phyloP scores from a whole-genome alignment of 805 yeast species.

The Phaffomyces opuntiae region DNA sequence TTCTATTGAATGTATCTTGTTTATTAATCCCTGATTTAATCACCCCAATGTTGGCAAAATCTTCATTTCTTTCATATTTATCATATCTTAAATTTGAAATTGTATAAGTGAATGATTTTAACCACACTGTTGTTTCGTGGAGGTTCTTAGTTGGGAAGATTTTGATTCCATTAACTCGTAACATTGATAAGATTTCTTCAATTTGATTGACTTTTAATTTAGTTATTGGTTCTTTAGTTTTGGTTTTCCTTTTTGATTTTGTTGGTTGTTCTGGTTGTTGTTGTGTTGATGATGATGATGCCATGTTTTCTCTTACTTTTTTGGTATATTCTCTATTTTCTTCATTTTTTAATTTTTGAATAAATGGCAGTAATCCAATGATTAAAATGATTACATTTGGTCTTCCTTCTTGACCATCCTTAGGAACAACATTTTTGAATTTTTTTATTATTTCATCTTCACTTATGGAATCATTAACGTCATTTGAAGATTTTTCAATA shows the following conservation, averaged over 20 bases:
- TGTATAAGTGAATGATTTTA: conserved; percentile 50
- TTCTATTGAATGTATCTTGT: conserved; percentile 39
- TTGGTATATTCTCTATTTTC: conserved; percentile 41
- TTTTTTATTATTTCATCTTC: conserved; percentile 7
- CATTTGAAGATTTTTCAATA: conserved; percentile 16
- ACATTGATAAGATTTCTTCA: conserved; percentile 33
- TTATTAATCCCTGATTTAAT: conserved; percentile 48
- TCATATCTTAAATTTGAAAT: conserved; percentile 48
- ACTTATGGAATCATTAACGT: neutral
- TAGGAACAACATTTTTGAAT: conserved; percentile 13
- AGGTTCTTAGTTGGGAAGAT: conserved; percentile 42
- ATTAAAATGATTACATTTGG: conserved; percentile 36
- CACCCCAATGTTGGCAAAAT: conserved; percentile 47
- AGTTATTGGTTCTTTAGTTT: conserved; percentile 2
- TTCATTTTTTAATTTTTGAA: conserved; percentile 35
- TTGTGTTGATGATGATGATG: neutral
- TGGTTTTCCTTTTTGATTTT: conserved; percentile 2
- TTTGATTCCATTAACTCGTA: conserved; percentile 44
- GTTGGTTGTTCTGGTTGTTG: neutral
- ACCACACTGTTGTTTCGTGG: conserved; percentile 44
- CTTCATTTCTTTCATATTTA: conserved; percentile 44
- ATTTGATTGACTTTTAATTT: conserved; percentile 23
- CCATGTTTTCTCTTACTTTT: conserved; percentile 27
- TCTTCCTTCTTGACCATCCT: too few species aligned
- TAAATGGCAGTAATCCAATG: conserved; percentile 40